These are phyloP conservation scores for Penicillium soppii DNA, from an alignment of 495 filamentous ascomycete genomes.

Conservation along the genomic window DNA sequence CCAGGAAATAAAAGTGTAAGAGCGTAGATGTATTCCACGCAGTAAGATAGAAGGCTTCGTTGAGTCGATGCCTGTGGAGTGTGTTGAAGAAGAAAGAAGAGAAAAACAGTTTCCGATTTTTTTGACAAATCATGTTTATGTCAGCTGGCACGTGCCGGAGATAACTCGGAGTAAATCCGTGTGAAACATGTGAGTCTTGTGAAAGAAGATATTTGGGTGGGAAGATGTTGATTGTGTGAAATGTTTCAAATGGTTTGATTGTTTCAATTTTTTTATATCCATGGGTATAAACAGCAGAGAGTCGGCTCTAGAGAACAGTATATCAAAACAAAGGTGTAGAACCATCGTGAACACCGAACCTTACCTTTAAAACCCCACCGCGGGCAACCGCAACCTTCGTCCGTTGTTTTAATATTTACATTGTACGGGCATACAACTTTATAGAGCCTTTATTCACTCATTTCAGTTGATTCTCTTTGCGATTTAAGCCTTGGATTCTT, in stretches of 20 bases:
- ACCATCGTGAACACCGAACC: not conserved
- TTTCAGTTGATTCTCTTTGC: too few relatives aligned
- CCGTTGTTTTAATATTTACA: not conserved
- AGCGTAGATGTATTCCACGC: slow-evolving; percentile 20
- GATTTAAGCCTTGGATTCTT: too few relatives aligned
- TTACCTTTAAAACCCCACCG: not conserved
- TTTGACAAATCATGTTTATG: slow-evolving; percentile 16
- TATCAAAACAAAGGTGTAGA: too few relatives aligned
- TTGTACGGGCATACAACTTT: not conserved
- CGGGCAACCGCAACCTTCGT: not conserved
- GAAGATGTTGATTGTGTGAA: too few relatives aligned
- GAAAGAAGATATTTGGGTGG: too few relatives aligned
- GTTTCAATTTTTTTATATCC: too few relatives aligned
- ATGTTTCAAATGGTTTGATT: too few relatives aligned
- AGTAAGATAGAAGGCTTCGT: slow-evolving; percentile 15
- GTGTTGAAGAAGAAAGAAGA: slow-evolving; percentile 10
- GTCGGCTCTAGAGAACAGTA: too few relatives aligned
- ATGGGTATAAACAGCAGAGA: too few relatives aligned
- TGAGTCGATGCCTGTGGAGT: slow-evolving; percentile 17
- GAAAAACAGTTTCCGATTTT: slow-evolving; percentile 13
- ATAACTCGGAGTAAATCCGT: slow-evolving; percentile 6
- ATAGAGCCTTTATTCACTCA: too few relatives aligned
- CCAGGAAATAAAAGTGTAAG: not conserved
- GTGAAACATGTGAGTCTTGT: too few relatives aligned
- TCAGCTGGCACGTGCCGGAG: slow-evolving; percentile 25